These are phyloP conservation scores for Tetradesmus obliquus DNA, from an alignment of 139 green algal species.

Conservation along the genomic window DNA sequence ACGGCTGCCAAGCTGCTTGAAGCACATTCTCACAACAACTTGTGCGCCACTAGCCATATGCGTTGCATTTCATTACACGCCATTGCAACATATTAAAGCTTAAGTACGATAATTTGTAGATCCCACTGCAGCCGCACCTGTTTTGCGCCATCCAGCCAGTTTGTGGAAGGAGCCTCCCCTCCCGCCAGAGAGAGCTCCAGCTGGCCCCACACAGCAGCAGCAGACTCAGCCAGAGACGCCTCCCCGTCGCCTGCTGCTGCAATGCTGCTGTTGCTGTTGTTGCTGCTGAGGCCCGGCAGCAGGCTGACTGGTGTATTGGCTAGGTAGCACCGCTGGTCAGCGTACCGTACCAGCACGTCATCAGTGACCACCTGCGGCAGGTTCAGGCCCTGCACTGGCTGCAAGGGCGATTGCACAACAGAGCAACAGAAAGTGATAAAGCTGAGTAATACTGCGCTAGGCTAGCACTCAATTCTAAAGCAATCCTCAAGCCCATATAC, in stretches of 20 bases:
- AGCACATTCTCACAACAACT: too few relatives aligned
- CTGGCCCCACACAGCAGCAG: constrained; percentile 53
- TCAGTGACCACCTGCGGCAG: constrained; percentile 76
- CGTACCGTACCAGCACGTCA: constrained; percentile 68
- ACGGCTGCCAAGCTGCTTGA: too few relatives aligned
- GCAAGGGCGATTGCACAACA: background rate
- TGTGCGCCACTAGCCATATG: too few relatives aligned
- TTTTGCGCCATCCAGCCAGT: constrained; percentile 64
- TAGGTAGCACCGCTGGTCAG: constrained; percentile 65
- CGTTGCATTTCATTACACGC: too few relatives aligned
- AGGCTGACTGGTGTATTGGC: background rate
- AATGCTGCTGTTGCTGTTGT: background rate
- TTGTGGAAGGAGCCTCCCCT: constrained; percentile 46
- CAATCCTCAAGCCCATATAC: too few relatives aligned
- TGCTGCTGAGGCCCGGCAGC: background rate
- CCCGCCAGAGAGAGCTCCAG: constrained; percentile 60
- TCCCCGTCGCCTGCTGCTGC: background rate
- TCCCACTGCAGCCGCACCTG: constrained; percentile 38
- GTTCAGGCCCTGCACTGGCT: constrained; percentile 59
- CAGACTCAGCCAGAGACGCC: background rate
- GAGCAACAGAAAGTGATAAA: too few relatives aligned
- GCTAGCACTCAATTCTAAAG: too few relatives aligned
- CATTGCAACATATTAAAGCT: too few relatives aligned
- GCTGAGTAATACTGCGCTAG: too few relatives aligned
- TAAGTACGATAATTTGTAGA: too few relatives aligned